Conservation (phyloP, 2,329 filamentous ascomycete species). For the Bipolaris victoriae region DNA sequence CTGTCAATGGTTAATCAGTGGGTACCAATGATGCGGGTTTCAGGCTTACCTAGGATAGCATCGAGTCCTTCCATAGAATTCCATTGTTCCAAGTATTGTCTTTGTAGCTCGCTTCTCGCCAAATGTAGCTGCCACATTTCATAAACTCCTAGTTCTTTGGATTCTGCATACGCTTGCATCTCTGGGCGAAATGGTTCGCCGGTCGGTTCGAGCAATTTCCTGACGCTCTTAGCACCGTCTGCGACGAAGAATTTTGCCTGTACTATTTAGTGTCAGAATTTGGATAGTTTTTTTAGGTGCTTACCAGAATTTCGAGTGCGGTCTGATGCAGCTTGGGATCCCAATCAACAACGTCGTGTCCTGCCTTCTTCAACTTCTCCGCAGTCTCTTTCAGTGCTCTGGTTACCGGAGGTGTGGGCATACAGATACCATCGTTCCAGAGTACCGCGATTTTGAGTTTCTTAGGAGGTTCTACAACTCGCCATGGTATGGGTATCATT, state of each 20-base stretch:
- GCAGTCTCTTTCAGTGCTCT: slow-evolving; percentile 63
- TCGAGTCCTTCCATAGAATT: slow-evolving; percentile 50
- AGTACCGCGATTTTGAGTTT: slow-evolving; percentile 66
- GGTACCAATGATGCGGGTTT: background rate
- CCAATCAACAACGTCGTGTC: slow-evolving; percentile 65
- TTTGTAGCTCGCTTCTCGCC: slow-evolving; percentile 53
- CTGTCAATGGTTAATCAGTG: slow-evolving; percentile 24
- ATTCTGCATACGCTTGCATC: slow-evolving; percentile 54
- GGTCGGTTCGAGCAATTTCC: slow-evolving; percentile 49
- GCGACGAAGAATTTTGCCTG: slow-evolving; percentile 55
- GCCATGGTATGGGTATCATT: slow-evolving; percentile 62
- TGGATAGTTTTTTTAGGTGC: slow-evolving; percentile 7
- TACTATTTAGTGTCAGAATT: slow-evolving; percentile 2
- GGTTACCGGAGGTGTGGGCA: slow-evolving; percentile 59
- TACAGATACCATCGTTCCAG: slow-evolving; percentile 58
- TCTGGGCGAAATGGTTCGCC: slow-evolving; percentile 57
- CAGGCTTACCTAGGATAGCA: slow-evolving; percentile 49
- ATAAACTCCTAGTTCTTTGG: slow-evolving; percentile 52
- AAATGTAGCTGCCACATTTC: slow-evolving; percentile 59
- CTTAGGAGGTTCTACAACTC: slow-evolving; percentile 48
- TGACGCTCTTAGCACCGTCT: slow-evolving; percentile 58
- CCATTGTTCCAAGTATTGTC: slow-evolving; percentile 56
- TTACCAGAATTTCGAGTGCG: slow-evolving; percentile 58
- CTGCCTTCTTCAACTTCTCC: slow-evolving; percentile 57
- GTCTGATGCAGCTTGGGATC: slow-evolving; percentile 60